Percentiles rank a stretch among this genome's conserved stretches.
Conservation (phyloP, 1,284 basidiomycete genomes). For the Microbotryum lychnidis-dioicae region DNA sequence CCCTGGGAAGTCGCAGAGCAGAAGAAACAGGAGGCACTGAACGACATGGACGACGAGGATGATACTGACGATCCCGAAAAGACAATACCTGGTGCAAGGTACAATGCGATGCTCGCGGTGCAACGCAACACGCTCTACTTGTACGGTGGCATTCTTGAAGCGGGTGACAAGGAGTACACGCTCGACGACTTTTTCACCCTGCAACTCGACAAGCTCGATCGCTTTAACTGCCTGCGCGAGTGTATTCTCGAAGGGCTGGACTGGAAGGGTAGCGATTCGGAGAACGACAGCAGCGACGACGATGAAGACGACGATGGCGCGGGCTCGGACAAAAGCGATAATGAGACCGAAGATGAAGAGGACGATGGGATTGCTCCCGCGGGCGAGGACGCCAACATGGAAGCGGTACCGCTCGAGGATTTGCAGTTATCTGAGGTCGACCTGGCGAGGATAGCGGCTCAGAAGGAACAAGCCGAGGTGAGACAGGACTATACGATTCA, state of each 20-base stretch:
- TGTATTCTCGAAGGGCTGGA: slow-evolving; percentile 51
- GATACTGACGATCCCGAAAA: slow-evolving; percentile 64
- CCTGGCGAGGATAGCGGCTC: slow-evolving; percentile 35
- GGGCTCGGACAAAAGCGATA: slow-evolving; percentile 46
- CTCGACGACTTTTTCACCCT: slow-evolving; percentile 73
- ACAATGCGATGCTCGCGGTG: slow-evolving; percentile 85
- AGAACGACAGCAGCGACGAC: slow-evolving; percentile 41
- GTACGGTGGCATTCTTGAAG: slow-evolving; percentile 83
- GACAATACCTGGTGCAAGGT: slow-evolving; percentile 66
- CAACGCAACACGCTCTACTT: slow-evolving; percentile 78
- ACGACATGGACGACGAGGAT: slow-evolving; percentile 34
- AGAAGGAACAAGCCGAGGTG: slow-evolving; percentile 36
- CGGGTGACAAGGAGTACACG: slow-evolving; percentile 70
- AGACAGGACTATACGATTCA: background rate
- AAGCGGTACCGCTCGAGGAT: slow-evolving; percentile 34
- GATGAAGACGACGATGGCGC: slow-evolving; percentile 34
- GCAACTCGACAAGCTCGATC: slow-evolving; percentile 70
- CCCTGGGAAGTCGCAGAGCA: slow-evolving; percentile 27
- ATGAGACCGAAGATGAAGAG: slow-evolving; percentile 40
- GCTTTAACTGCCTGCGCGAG: slow-evolving; percentile 61
- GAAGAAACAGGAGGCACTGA: slow-evolving; percentile 14
- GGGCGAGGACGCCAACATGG: slow-evolving; percentile 44
- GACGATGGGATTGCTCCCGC: slow-evolving; percentile 50
- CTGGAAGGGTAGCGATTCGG: slow-evolving; percentile 35
- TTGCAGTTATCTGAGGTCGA: slow-evolving; percentile 28